These are phyloP conservation scores for Coemansia sp. DNA, from an alignment of 192 early-diverging fungal species.

Conservation along the genomic window DNA sequence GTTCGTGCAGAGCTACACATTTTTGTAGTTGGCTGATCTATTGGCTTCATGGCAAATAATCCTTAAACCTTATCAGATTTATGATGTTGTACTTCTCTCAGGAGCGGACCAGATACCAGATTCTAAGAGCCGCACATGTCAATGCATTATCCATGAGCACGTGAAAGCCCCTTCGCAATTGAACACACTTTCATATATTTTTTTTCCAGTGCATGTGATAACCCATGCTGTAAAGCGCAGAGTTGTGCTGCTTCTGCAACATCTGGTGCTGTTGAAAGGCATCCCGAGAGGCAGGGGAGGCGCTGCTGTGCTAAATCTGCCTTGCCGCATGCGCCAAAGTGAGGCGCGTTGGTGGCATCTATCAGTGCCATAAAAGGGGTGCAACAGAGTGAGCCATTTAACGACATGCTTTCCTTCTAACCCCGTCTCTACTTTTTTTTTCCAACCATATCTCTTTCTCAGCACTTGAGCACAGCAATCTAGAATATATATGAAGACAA, in stretches of 20 bases:
- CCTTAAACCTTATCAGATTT: background rate
- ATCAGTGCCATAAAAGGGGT: too few species aligned
- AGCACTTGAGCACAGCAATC: background rate
- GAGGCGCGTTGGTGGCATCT: too few species aligned
- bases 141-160: background rate
- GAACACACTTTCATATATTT: background rate
- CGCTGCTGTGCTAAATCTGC: background rate
- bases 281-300: background rate
- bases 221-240: background rate
- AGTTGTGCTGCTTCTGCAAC: background rate
- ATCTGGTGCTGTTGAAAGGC: background rate
- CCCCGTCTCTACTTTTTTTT: background rate
- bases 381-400: too few species aligned
- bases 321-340: too few species aligned
- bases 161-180: background rate
- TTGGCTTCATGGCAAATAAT: background rate
- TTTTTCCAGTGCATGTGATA: background rate
- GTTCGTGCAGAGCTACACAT: background rate
- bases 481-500: background rate
- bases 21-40: background rate
- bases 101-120: background rate
- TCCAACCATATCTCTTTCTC: conserved; percentile 1
- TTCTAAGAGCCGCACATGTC: background rate
- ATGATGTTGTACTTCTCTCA: background rate
- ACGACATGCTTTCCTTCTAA: background rate